A percentile compares a stretch with the other conserved stretches of the same genome.
Evolutionary conservation across 179 eudicot species (phyloP).

Genomic region (Silene noctiflora): DNA sequence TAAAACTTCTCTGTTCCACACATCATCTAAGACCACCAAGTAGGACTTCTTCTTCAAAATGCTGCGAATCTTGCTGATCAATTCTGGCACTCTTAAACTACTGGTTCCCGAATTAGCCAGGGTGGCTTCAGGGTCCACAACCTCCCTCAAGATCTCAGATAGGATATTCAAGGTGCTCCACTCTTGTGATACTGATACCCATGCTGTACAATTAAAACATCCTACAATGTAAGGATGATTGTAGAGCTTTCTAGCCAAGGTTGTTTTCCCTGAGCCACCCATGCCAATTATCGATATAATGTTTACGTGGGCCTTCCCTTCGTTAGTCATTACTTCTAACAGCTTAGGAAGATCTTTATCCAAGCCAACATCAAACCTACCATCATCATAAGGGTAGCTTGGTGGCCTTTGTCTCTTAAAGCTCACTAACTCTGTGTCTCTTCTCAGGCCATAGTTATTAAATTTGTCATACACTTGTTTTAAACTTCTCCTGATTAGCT

Average conservation of each 20-base stretch:
- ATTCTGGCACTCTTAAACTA: constrained; percentile 8
- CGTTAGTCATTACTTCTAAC: constrained; percentile 10
- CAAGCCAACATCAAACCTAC: constrained; percentile 21
- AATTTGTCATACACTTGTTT: constrained; percentile 12
- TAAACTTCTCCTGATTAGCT: constrained; percentile 1
- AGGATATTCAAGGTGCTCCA: constrained; percentile 22
- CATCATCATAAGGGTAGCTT: constrained; percentile 23
- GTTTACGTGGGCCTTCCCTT: background rate
- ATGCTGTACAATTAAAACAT: constrained; percentile 40
- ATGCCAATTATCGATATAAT: constrained; percentile 47
- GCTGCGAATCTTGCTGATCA: constrained; percentile 31
- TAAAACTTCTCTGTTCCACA: constrained; percentile 43
- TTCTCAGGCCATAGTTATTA: constrained; percentile 12
- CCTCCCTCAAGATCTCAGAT: constrained; percentile 25
- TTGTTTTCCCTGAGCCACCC: constrained; percentile 62
- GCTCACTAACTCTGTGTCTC: background rate
- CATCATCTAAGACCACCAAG: constrained; percentile 54
- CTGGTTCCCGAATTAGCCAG: background rate
- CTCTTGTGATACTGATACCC: constrained; percentile 47
- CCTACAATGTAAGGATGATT: constrained; percentile 26
- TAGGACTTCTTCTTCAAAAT: constrained; percentile 36
- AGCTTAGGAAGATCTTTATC: constrained; percentile 18
- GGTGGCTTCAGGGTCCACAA: constrained; percentile 1
- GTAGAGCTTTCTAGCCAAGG: constrained; percentile 42
- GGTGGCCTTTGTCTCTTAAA: constrained; percentile 1